Evolutionary conservation across 2,329 filamentous ascomycete species (phyloP), one percentile per base, ranked within the genome.

Genomic region (Elsinoe australis): DNA sequence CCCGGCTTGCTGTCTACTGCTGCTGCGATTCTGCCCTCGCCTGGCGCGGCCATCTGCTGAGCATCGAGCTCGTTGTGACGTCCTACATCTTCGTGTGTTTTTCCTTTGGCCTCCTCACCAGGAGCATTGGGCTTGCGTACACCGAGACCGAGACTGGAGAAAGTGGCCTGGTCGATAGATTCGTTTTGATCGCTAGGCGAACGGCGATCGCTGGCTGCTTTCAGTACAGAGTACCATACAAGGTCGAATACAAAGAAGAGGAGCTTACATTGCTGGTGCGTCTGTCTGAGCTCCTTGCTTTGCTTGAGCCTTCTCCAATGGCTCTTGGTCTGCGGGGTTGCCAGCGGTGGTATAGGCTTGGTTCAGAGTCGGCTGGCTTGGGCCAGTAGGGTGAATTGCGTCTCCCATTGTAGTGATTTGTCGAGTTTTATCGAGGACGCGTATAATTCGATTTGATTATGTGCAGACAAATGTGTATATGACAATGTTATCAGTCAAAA

Each of bases 41-140:
- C 71, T 0, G 68, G 66, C 15, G 67, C 66, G 5, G 63, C 67
- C 69, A 74, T 72, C 55, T 74, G 70, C 52, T 67, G 60, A 6
- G 59, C 71, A 35, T 73, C 70, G 17, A 71, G 55, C 59, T 72
- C 71, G n/a, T 66, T 62, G 42, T 67, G 61, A 5, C 65, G 52
- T n/a, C 69, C 70, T 19, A 71, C 59, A 35, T 68, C 62, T 44
- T 69, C 64, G 9, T 67, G 53, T 1, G 59, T 64, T 15, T 61
- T 51, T 1, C 68, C 69, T 15, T 64, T 61, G 8, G 56, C 52
- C 51, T 73, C 70, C 56, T 73, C 70, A 18, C 69, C 70, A 0
- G 66, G 55, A 0, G 61, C 61, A 18, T 47, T 50, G 2, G 69
- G 69, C 50, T 70, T 70, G 47, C 63, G 67, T 14, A 72, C 58